Evolutionary conservation across 768 basidiomycete genomes (phyloP), one percentile per base, ranked within the genome.

Genomic region (Astraeus odoratus): DNA sequence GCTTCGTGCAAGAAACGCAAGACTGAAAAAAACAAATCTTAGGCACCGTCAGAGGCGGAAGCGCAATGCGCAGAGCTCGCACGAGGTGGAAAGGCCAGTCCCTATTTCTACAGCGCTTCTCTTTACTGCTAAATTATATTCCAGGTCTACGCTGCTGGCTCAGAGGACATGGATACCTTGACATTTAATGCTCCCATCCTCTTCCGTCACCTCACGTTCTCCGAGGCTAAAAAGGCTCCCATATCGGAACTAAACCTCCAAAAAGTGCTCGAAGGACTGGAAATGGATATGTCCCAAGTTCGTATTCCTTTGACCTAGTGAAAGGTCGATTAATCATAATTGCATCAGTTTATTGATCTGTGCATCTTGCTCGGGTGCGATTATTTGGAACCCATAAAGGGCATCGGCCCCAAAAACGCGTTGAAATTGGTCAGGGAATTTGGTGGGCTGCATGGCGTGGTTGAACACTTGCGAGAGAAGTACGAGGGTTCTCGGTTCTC

Each of bases 161-260:
- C 94, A 0, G 96, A 98, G 67, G 96, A 99, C 65, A 99, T 99
- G 96, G 96, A 99, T 57, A 99, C 96, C 7, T 79, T 99, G 18
- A 99, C 96, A 1, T 99, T 99, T 72, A 77, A 80, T 53, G 71
- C 95, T 0, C 95, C 96, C 1, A 83, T 95, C 35, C 75, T 99
- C 8, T 85, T 87, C 54, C 89, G 96, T 23, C 96, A 97, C 66
- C 78, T 99, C 48, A 98, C 96, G 10, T 97, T 98, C 70, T 93
- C 91, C 10, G 96, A 99, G 61, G 94, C 94, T 12, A 92, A 95
- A 64, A 98, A 97, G 59, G 82, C 87, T 51, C 96, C 96, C 13
- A 99, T 99, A 56, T 85, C 81, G 55, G 91, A 97, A 57, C 92
- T 98, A 45, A 79, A 78, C 55, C 81, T 99, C 8, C 67, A 85